phyloP scores from a whole-genome alignment of 108 stramenopile genomes.

The Chaetoceros tenuissimus region DNA sequence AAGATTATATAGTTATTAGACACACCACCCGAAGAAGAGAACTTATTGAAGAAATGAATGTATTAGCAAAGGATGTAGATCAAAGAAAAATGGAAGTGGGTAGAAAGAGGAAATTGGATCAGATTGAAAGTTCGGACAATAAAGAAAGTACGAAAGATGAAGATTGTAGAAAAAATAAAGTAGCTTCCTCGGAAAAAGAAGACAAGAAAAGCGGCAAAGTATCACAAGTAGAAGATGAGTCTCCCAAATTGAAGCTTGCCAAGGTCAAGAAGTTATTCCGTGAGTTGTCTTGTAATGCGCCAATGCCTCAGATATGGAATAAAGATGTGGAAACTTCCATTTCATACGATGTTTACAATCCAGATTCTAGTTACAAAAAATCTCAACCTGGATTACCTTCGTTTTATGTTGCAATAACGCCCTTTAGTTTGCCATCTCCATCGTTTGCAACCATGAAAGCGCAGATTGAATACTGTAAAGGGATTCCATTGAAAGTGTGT shows the following conservation, averaged over 20 bases:
- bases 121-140: neutral
- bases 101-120: constrained; percentile 8
- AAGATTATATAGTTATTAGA: constrained; percentile 64
- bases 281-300: constrained; percentile 30
- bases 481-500: constrained; percentile 58
- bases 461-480: constrained; percentile 14
- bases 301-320: constrained; percentile 23
- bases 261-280: constrained; percentile 1
- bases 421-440: constrained; percentile 22
- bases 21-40: constrained; percentile 37
- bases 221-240: constrained; percentile 8
- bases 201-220: neutral
- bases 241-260: constrained; percentile 11
- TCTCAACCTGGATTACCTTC: constrained; percentile 67
- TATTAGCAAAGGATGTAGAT: constrained; percentile 1
- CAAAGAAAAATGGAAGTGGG: constrained; percentile 2
- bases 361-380: constrained; percentile 52
- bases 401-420: constrained; percentile 56
- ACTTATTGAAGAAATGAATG: constrained; percentile 3
- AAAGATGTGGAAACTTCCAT: constrained; percentile 7
- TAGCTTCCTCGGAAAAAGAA: neutral
- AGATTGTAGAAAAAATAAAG: neutral
- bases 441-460: constrained; percentile 27
- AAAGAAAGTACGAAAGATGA: constrained; percentile 4
- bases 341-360: constrained; percentile 65